Evolutionary conservation across 164 flowering plant genomes (phyloP).

Genomic region (Nymphaea colorata): DNA sequence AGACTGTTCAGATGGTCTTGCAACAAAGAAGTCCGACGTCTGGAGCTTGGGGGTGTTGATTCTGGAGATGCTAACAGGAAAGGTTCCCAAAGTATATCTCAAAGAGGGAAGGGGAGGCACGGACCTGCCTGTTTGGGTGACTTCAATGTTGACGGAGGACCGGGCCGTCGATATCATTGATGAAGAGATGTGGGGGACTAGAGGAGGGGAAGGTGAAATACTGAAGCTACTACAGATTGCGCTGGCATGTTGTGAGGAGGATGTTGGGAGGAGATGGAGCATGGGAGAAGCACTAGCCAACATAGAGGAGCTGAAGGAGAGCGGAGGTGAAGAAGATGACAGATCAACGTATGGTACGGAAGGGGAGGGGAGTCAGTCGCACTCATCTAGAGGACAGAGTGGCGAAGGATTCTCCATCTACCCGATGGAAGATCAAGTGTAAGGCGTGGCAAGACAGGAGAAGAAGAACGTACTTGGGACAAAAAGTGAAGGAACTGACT

Average conservation of each 20-base stretch:
- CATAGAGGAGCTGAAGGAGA: conserved; percentile 55
- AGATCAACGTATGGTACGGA: conserved; percentile 42
- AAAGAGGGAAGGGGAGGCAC: conserved; percentile 15
- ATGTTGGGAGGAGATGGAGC: conserved; percentile 55
- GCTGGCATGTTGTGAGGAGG: conserved; percentile 51
- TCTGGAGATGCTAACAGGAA: conserved; percentile 65
- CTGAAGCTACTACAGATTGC: conserved; percentile 53
- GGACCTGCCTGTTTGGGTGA: conserved; percentile 54
- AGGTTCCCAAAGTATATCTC: conserved; percentile 28
- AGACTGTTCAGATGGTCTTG: conserved; percentile 34
- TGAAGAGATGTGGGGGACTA: conserved; percentile 32
- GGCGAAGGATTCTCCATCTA: not conserved
- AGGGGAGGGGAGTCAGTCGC: not conserved
- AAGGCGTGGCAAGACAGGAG: too few relatives aligned
- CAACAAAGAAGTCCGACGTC: conserved; percentile 62
- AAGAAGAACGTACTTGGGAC: too few relatives aligned
- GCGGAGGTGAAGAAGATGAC: conserved; percentile 31
- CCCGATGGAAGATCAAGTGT: too few relatives aligned
- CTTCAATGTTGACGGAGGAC: conserved; percentile 22
- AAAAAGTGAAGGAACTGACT: too few relatives aligned
- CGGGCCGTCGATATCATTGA: conserved; percentile 42
- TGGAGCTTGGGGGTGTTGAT: conserved; percentile 77
- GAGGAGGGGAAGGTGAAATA: conserved; percentile 38
- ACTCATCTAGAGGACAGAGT: not conserved
- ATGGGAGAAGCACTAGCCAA: conserved; percentile 40